Percentiles rank a stretch among this genome's conserved stretches.
Evolutionary conservation across 2,329 filamentous ascomycete species (phyloP).

Genomic region (Hypoxylon sp.): DNA sequence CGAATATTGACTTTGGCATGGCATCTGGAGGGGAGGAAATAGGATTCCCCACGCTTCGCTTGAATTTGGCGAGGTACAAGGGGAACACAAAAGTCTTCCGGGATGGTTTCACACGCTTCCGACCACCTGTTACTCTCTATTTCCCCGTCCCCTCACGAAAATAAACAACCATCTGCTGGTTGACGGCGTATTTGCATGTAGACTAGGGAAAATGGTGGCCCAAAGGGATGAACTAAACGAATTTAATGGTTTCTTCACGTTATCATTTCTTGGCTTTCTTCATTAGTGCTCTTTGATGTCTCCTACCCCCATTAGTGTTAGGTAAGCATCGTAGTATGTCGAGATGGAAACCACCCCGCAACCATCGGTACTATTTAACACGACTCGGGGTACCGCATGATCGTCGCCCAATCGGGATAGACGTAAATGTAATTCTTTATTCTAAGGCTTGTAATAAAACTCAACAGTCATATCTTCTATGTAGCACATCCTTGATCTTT

Average conservation of each 20-base stretch:
- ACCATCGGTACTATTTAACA: constrained; percentile 38
- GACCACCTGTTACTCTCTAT: constrained; percentile 46
- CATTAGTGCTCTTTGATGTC: not conserved
- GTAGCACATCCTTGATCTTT: not conserved
- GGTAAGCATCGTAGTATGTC: constrained; percentile 36
- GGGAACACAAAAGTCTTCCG: constrained; percentile 53
- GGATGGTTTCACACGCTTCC: constrained; percentile 52
- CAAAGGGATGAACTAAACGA: constrained; percentile 43
- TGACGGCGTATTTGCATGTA: constrained; percentile 55
- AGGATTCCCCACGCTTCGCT: constrained; percentile 41
- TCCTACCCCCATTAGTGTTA: not conserved
- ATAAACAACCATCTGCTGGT: constrained; percentile 47
- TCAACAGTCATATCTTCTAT: not conserved
- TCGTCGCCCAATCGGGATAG: constrained; percentile 15
- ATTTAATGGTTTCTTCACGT: constrained; percentile 40
- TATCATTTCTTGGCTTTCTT: constrained; percentile 8
- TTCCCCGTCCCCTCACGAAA: constrained; percentile 46
- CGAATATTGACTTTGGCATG: constrained; percentile 50
- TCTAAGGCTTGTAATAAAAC: not conserved
- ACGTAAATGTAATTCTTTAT: constrained; percentile 13
- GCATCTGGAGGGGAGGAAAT: constrained; percentile 47
- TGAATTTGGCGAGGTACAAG: constrained; percentile 48
- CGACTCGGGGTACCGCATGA: constrained; percentile 34
- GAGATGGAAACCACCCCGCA: constrained; percentile 38
- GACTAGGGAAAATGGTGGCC: constrained; percentile 53